Percentiles rank a stretch among this genome's conserved stretches.
Evolutionary conservation across 805 yeast species (phyloP).

Genomic region (Starmerella kuoi): DNA sequence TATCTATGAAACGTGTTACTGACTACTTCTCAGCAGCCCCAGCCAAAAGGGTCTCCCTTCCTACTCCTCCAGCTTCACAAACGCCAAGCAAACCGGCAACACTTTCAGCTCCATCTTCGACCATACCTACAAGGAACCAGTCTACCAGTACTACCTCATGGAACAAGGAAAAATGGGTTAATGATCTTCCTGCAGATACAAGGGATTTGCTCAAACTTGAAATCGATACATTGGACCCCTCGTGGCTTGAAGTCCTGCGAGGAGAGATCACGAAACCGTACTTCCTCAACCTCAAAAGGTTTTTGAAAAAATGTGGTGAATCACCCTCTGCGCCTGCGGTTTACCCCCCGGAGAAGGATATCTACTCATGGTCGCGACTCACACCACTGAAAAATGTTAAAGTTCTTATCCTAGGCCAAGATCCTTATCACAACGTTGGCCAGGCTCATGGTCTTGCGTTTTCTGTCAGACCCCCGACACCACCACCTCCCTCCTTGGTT

Average conservation of each 20-base stretch:
- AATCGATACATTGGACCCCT: constrained; percentile 51
- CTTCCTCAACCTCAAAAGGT: constrained; percentile 59
- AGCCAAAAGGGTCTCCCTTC: neutral
- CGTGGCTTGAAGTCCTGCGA: constrained; percentile 66
- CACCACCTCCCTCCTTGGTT: constrained; percentile 75
- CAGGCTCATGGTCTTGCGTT: constrained; percentile 98
- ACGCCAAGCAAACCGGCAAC: neutral
- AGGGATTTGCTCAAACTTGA: constrained; percentile 48
- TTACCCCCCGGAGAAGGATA: constrained; percentile 65
- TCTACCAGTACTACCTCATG: constrained; percentile 25
- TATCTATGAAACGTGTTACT: constrained; percentile 18
- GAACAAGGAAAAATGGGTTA: constrained; percentile 41
- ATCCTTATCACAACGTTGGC: constrained; percentile 83
- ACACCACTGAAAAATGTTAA: constrained; percentile 66
- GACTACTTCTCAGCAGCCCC: constrained; percentile 15
- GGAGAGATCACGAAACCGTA: constrained; percentile 73
- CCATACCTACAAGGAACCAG: neutral
- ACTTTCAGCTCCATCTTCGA: neutral
- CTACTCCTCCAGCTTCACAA: neutral
- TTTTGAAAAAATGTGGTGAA: constrained; percentile 39
- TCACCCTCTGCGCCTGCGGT: constrained; percentile 35
- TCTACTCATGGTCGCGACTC: constrained; percentile 83
- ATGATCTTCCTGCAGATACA: constrained; percentile 38
- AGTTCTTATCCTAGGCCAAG: constrained; percentile 84
- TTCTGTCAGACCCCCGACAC: constrained; percentile 72